A percentile compares a stretch with the other conserved stretches of the same genome.
These are phyloP conservation scores for Penicillium mononematosum DNA, from an alignment of 495 filamentous ascomycete species.

Conservation along the genomic window DNA sequence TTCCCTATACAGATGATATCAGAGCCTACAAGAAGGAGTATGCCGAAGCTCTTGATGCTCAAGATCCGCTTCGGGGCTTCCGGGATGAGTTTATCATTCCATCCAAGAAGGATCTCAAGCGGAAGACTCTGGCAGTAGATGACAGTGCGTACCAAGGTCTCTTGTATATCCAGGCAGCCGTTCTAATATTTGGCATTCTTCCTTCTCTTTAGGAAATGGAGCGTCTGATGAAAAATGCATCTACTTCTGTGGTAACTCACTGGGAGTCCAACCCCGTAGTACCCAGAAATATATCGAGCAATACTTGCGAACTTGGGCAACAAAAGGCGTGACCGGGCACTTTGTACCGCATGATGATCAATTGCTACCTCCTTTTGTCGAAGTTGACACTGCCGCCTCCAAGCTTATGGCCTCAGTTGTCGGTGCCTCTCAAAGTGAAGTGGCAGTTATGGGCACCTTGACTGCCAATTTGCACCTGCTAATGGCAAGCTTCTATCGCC, in stretches of 20 bases:
- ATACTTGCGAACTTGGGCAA: conserved; percentile 84
- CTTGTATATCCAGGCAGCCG: background rate
- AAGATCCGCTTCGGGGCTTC: conserved; percentile 66
- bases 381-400: conserved; percentile 71
- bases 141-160: conserved; percentile 25
- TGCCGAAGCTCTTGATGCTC: conserved; percentile 63
- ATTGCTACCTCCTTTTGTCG: conserved; percentile 73
- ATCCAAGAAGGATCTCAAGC: conserved; percentile 71
- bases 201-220: conserved; percentile 22
- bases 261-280: conserved; percentile 81
- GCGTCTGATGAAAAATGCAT: conserved; percentile 53
- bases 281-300: conserved; percentile 68
- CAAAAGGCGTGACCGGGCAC: conserved; percentile 91
- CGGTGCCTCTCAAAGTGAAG: conserved; percentile 75
- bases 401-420: conserved; percentile 79
- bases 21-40: conserved; percentile 49
- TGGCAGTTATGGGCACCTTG: conserved; percentile 90
- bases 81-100: conserved; percentile 83
- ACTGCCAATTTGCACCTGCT: conserved; percentile 90
- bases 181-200: background rate
- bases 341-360: conserved; percentile 79
- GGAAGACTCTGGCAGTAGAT: conserved; percentile 54
- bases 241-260: conserved; percentile 96
- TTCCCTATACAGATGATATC: conserved; percentile 41
- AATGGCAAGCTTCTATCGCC: conserved; percentile 89